These are phyloP conservation scores for Neurospora africana DNA, from an alignment of 495 filamentous ascomycete genomes.

Conservation along the genomic window DNA sequence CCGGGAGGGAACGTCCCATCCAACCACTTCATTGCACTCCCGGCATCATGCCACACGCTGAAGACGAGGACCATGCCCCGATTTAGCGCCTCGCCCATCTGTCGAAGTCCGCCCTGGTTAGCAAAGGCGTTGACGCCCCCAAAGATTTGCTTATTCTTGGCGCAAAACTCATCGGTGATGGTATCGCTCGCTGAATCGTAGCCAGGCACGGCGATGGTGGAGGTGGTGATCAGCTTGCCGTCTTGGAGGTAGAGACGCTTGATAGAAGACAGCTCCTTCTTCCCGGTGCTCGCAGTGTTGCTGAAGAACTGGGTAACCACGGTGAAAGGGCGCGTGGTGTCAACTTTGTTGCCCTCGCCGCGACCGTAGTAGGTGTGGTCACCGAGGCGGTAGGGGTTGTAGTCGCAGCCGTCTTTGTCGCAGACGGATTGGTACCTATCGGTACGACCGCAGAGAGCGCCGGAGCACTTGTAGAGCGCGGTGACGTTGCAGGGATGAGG, in stretches of 20 bases:
- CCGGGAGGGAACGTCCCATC: slow-evolving; percentile 18
- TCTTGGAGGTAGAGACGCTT: slow-evolving; percentile 51
- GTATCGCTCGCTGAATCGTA: slow-evolving; percentile 24
- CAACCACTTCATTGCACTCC: slow-evolving; percentile 59
- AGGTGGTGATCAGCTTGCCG: slow-evolving; percentile 33
- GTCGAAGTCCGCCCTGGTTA: slow-evolving; percentile 42
- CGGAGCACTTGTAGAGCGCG: slow-evolving; percentile 39
- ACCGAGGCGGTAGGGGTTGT: slow-evolving; percentile 54
- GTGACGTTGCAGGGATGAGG: slow-evolving; percentile 48
- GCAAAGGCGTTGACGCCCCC: slow-evolving; percentile 26
- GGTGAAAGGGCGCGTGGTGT: slow-evolving; percentile 35
- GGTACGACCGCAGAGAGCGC: slow-evolving; percentile 36
- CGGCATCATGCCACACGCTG: slow-evolving; percentile 57
- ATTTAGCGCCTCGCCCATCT: slow-evolving; percentile 47
- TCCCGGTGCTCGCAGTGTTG: slow-evolving; percentile 12
- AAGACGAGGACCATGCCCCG: slow-evolving; percentile 52
- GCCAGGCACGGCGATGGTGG: slow-evolving; percentile 6
- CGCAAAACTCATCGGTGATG: slow-evolving; percentile 51
- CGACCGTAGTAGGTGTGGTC: slow-evolving; percentile 42
- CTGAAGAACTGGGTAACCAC: slow-evolving; percentile 61
- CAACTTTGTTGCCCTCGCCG: slow-evolving; percentile 12
- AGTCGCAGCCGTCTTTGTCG: slow-evolving; percentile 57
- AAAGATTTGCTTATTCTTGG: slow-evolving; percentile 15
- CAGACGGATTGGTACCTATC: slow-evolving; percentile 42
- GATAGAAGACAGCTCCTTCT: slow-evolving; percentile 44